Evolutionary conservation across 805 yeast species (phyloP).

Genomic region (Wickerhamiella siamensis): DNA sequence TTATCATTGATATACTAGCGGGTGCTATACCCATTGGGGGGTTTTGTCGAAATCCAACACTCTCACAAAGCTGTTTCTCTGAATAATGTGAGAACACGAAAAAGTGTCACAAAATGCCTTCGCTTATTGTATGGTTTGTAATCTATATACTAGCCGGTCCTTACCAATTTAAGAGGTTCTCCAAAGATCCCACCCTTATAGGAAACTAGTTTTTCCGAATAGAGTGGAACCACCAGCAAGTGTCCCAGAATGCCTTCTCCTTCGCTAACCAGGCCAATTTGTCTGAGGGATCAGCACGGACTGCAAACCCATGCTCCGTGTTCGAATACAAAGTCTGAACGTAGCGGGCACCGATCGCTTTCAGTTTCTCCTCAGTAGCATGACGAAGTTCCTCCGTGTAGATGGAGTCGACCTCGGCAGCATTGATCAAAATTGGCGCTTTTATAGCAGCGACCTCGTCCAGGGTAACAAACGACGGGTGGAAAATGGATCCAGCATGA

Average conservation of each 20-base stretch:
- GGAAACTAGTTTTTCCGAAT: too few species aligned
- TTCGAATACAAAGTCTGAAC: slow-evolving; percentile 49
- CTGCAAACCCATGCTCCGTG: slow-evolving; percentile 64
- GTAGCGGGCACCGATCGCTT: slow-evolving; percentile 39
- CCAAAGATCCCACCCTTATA: too few species aligned
- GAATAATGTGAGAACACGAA: too few species aligned
- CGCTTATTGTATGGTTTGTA: too few species aligned
- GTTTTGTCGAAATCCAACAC: too few species aligned
- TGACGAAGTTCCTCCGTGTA: slow-evolving; percentile 54
- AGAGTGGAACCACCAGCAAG: slow-evolving; percentile 10
- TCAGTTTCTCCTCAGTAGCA: slow-evolving; percentile 43
- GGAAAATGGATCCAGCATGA: slow-evolving; percentile 62
- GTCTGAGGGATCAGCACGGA: slow-evolving; percentile 50
- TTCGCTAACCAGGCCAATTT: slow-evolving; percentile 47
- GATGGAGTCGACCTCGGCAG: slow-evolving; percentile 54
- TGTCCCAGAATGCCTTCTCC: slow-evolving; percentile 45
- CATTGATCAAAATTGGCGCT: slow-evolving; percentile 52
- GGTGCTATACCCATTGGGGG: too few species aligned
- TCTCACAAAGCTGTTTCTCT: too few species aligned
- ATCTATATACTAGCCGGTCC: too few species aligned
- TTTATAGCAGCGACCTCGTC: slow-evolving; percentile 52
- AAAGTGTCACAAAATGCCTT: too few species aligned
- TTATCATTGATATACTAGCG: too few species aligned
- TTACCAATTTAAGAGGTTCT: too few species aligned
- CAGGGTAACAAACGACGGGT: slow-evolving; percentile 59